Conservation (phyloP, 164 flowering plant genomes). For the Magnolia sinica region DNA sequence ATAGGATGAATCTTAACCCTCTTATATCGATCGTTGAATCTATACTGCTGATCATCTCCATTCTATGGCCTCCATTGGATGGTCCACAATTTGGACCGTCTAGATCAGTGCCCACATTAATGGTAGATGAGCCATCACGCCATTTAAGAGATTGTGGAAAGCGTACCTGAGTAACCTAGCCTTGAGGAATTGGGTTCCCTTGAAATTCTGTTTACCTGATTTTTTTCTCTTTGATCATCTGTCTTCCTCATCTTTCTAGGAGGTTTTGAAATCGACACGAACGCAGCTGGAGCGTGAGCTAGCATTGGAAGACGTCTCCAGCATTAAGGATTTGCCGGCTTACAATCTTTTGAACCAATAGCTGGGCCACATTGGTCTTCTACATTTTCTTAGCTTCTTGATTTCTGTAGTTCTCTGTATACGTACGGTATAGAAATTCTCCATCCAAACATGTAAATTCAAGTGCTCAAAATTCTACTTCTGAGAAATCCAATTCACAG, state of each 20-base stretch:
- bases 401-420: background rate
- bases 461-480: background rate
- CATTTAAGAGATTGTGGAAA: background rate
- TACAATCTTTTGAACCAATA: conserved; percentile 41
- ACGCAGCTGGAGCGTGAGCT: conserved; percentile 73
- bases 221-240: background rate
- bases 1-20: background rate
- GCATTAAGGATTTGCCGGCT: conserved; percentile 68
- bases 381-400: background rate
- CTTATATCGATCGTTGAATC: background rate
- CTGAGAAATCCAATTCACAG: no score
- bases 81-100: background rate
- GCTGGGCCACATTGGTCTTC: background rate
- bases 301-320: conserved; percentile 48
- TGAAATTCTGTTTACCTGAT: background rate
- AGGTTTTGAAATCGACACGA: conserved; percentile 81
- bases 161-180: background rate
- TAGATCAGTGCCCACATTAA: background rate
- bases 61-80: background rate
- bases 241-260: conserved; percentile 29
- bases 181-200: background rate
- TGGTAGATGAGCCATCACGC: background rate
- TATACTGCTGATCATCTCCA: background rate
- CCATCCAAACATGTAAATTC: background rate
- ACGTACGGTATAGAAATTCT: background rate